Evolutionary conservation across 495 filamentous ascomycete genomes (phyloP), one percentile per base, ranked within the genome.

Genomic region (Bryoglossum gracile): DNA sequence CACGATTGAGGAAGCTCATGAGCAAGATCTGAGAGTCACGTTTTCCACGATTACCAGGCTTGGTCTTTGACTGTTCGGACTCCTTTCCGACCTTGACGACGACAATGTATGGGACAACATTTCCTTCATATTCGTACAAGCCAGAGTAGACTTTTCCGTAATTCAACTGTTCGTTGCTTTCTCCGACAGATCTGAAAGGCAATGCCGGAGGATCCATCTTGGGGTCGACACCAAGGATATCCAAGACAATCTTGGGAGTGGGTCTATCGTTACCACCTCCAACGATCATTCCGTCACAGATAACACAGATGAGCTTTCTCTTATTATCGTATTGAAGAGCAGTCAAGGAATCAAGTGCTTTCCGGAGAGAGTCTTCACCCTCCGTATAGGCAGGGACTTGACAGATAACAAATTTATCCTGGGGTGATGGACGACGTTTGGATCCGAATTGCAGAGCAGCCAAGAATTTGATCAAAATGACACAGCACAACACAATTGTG

Each of bases 341-440:
- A 14, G 92, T 95, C 50, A 96, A 74, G 2, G 92, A 97, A 62
- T 98, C 92, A 4, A 98, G 75, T 25, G 88, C 90, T 59, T 94
- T 90, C 39, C 92, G 76, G 17, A 98, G 68, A 16, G 87, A 84
- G 63, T 98, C 90, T 69, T 98, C 92, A 50, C 90, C 92, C 71
- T 98, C 92, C 0, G 92, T 98, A 62, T 98, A 98, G 10, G 92
- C 92, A 16, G 92, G 92, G 44, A 98, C 87, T 65, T 95, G 85
- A 70, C 92, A 97, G 53, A 98, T 96, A 50, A 98, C 92, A 51
- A 98, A 98, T 63, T 96, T 97, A 63, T 98, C 92, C 66, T 97
- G 92, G 21, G 88, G 83, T 14, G 83, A 73, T 3, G 92, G 92
- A 14, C 88, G 85, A 23, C 86, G 82, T 68, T 95, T 96, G 39